phyloP scores from a whole-genome alignment of 2,329 filamentous ascomycete species.

The Penicillium thymicola region DNA sequence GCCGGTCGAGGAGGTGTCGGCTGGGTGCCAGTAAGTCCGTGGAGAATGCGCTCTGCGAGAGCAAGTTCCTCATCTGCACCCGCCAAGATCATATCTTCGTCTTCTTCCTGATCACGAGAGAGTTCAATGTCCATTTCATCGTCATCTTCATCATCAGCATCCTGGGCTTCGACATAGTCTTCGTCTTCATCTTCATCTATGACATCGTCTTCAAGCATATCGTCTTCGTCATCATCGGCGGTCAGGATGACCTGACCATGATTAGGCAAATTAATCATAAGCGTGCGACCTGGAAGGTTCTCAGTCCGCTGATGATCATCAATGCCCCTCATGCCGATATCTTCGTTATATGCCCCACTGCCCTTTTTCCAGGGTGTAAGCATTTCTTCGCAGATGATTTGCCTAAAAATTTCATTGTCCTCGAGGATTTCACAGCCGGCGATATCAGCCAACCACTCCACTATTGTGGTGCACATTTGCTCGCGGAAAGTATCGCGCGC shows the following conservation, averaged over 20 bases:
- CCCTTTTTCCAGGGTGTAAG: conserved; percentile 83
- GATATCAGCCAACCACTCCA: conserved; percentile 94
- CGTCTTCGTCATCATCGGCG: conserved; percentile 48
- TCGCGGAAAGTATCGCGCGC: conserved; percentile 93
- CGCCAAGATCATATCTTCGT: conserved; percentile 53
- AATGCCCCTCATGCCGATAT: conserved; percentile 72
- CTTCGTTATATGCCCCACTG: conserved; percentile 75
- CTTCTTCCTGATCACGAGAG: conserved; percentile 45
- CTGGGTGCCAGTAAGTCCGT: conserved; percentile 66
- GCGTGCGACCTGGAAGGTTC: conserved; percentile 34
- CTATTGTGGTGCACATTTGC: conserved; percentile 96
- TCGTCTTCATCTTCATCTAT: conserved; percentile 40
- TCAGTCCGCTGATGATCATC: conserved; percentile 74
- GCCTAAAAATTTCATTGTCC: conserved; percentile 74
- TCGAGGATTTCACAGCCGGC: conserved; percentile 79
- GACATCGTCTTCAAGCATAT: conserved; percentile 29
- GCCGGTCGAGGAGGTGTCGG: conserved; percentile 58
- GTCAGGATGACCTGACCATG: conserved; percentile 45
- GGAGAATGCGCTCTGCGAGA: conserved; percentile 72
- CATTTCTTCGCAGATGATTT: conserved; percentile 85
- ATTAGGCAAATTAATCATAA: conserved; percentile 42
- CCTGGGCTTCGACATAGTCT: conserved; percentile 49
- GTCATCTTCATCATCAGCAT: conserved; percentile 47
- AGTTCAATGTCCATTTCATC: conserved; percentile 37
- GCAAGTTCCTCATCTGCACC: conserved; percentile 66